A percentile compares a stretch with the other conserved stretches of the same genome.
Conservation (phyloP, 768 basidiomycete genomes). For the Podaxis sp. region DNA sequence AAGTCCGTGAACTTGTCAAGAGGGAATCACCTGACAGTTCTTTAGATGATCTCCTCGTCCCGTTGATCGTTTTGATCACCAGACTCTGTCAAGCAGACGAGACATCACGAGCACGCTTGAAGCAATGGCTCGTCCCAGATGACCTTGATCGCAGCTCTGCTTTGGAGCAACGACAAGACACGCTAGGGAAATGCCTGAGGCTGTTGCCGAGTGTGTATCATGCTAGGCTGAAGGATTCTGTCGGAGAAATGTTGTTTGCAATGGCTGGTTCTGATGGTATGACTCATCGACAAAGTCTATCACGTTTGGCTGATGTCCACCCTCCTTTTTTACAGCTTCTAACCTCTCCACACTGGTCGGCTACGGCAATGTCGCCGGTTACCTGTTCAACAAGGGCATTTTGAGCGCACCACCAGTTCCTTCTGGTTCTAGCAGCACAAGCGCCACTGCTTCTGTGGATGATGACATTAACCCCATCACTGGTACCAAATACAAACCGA, state of each 20-base stretch:
- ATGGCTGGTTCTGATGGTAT: conserved; percentile 74
- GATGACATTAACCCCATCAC: conserved; percentile 82
- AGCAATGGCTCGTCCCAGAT: conserved; percentile 71
- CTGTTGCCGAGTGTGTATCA: conserved; percentile 77
- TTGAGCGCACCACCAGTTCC: conserved; percentile 53
- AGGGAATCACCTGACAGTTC: conserved; percentile 50
- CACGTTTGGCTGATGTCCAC: conserved; percentile 1
- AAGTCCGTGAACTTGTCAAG: conserved; percentile 53
- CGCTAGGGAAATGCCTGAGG: conserved; percentile 79
- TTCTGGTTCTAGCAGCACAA: conserved; percentile 28
- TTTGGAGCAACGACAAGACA: conserved; percentile 70
- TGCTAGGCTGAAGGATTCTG: conserved; percentile 64
- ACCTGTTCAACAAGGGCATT: conserved; percentile 90
- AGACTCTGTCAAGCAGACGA: conserved; percentile 69
- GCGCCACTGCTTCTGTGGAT: conserved; percentile 33
- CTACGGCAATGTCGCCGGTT: conserved; percentile 95
- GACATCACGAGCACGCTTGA: conserved; percentile 50
- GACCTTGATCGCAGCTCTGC: conserved; percentile 78
- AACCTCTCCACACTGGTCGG: conserved; percentile 78
- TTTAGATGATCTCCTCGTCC: conserved; percentile 78
- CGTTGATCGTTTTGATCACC: conserved; percentile 73
- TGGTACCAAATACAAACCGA: conserved; percentile 56
- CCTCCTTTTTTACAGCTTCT: conserved; percentile 43
- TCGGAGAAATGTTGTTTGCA: conserved; percentile 86
- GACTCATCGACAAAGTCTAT: conserved; percentile 15